Conservation (phyloP, 106 monocot species). For the Chionographis japonica region DNA sequence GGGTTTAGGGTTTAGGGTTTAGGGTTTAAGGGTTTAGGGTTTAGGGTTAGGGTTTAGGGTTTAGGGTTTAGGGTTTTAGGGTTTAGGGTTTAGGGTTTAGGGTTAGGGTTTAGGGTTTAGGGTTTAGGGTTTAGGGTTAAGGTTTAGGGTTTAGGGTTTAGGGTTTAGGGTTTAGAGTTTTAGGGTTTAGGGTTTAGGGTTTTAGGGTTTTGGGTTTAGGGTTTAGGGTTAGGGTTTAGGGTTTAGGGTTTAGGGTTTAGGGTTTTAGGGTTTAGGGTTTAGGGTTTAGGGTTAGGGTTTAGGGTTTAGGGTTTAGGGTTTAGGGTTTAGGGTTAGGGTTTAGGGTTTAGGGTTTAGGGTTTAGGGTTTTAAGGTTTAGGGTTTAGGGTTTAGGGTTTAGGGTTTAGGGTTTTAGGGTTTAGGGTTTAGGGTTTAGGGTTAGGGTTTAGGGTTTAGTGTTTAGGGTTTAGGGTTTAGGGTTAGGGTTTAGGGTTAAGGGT, state of each 20-base stretch:
- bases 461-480: background rate
- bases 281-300: constrained; percentile 7
- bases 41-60: background rate
- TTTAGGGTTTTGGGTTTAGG: no score
- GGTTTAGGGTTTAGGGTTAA: background rate
- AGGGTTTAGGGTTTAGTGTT: background rate
- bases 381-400: constrained; percentile 9
- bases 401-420: no score
- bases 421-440: constrained; percentile 2
- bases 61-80: no score
- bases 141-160: background rate
- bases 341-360: constrained; percentile 9
- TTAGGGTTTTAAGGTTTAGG: constrained; percentile 8
- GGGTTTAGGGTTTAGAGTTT: constrained; percentile 7
- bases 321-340: constrained; percentile 2
- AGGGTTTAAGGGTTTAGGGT: no score
- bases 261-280: no score
- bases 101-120: background rate
- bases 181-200: no score
- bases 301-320: constrained; percentile 5
- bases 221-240: constrained; percentile 9
- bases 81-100: constrained; percentile 9
- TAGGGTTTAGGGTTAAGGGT: background rate
- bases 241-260: constrained; percentile 4
- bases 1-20: no score